Conservation (phyloP, 768 basidiomycete genomes). For the Cystobasidium onofrii region DNA sequence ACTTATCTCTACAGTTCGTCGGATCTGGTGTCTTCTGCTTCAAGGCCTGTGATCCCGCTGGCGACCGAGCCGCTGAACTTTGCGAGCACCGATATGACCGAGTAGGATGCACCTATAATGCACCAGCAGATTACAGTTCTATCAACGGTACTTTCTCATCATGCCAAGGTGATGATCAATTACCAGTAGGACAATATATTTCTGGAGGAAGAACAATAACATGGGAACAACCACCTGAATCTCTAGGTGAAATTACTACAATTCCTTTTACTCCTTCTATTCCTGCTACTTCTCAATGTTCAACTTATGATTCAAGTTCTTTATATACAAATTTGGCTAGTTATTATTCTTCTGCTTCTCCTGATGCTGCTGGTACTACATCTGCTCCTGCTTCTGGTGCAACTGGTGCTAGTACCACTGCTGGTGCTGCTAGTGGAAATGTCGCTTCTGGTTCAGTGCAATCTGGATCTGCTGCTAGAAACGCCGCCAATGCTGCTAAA, state of each 20-base stretch:
- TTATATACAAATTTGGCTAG: slow-evolving; percentile 36
- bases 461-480: not conserved
- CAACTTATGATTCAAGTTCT: slow-evolving; percentile 35
- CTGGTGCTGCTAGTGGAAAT: not conserved
- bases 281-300: slow-evolving; percentile 43
- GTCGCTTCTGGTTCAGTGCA: not conserved
- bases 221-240: slow-evolving; percentile 40
- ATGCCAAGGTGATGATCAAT: slow-evolving; percentile 62
- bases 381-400: slow-evolving; percentile 1
- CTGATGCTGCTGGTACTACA: not conserved
- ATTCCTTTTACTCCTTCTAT: slow-evolving; percentile 42
- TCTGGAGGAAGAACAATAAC: slow-evolving; percentile 9
- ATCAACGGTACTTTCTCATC: slow-evolving; percentile 55
- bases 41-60: slow-evolving; percentile 57
- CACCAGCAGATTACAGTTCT: slow-evolving; percentile 55
- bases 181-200: slow-evolving; percentile 43
- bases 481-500: not conserved
- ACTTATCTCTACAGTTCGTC: not conserved
- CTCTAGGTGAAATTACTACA: slow-evolving; percentile 36
- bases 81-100: slow-evolving; percentile 57
- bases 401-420: not conserved
- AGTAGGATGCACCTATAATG: slow-evolving; percentile 67
- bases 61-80: slow-evolving; percentile 47
- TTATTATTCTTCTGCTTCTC: not conserved
- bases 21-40: slow-evolving; percentile 54